Base-by-base conservation (phyloP, 1,284 basidiomycete genomes). In the Ustilago esculenta region DNA sequence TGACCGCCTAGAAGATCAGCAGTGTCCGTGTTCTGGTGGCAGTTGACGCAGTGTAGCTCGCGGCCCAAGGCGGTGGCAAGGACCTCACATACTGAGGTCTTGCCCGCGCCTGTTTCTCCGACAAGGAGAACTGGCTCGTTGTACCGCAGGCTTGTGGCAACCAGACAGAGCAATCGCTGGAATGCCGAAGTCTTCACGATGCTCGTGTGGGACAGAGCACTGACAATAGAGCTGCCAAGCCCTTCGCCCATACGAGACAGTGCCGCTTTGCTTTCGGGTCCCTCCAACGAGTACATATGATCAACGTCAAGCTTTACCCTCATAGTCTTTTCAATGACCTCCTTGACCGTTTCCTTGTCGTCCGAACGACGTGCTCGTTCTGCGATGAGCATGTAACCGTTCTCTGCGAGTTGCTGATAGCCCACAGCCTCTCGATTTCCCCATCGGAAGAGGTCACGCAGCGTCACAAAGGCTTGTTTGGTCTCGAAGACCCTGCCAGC, bases 11-110 rank as follows among this genome's bases (percentile, higher is more conserved):
- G 91, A 34, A 99, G 85, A 82, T 99, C 96, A 8, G 95, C 92
- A 0, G 95, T 96, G 84, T 99, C 96, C n/a, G 95, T 98, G 80
- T 98, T 98, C 82, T 98, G 94, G 82, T 99, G 96, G 79, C 95
- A 98, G 78, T 92, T 98, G 75, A 99, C 87, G 7, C 88, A 86
- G 71, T 90, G 85, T 15, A 99, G 85, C 34, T 83, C 84, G 72
- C 88, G 88, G 27, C 84, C 84, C 23, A 88, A 84, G 4, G 88
- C 88, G 42, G 88, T 85, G 0, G 94, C 91, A 60, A 92, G 90
- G 7, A 94, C 85, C 80, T 98, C 93, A 77, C 95, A 98, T 20
- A 98, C 91, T 0, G 94, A 95, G 0, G 96, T 99, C 84, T 99
- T 99, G 8, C 96, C 96, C 3, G 91, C 91, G 23, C 96, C 96